Evolutionary conservation across 2,329 filamentous ascomycete genomes (phyloP).

Genomic region (Cytospora leucostoma): DNA sequence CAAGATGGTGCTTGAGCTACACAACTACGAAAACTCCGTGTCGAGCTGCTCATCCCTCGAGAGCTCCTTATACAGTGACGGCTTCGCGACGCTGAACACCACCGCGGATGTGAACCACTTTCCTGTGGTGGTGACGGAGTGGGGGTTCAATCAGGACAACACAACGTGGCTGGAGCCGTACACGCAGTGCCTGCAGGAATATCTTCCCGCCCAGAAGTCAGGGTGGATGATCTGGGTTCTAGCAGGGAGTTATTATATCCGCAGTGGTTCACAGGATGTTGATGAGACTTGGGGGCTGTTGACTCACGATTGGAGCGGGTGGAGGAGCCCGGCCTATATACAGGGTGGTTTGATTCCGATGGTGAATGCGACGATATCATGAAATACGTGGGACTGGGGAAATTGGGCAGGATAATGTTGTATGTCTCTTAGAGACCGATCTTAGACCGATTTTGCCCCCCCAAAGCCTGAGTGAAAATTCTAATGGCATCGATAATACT

Average conservation of each 20-base stretch:
- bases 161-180: constrained; percentile 52
- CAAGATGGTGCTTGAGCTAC: constrained; percentile 52
- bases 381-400: not conserved
- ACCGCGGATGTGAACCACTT: constrained; percentile 39
- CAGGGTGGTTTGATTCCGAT: constrained; percentile 44
- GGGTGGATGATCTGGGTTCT: constrained; percentile 63
- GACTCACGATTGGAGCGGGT: constrained; percentile 55
- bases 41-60: constrained; percentile 44
- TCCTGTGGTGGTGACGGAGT: constrained; percentile 56
- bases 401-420: not conserved
- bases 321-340: constrained; percentile 49
- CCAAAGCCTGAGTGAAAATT: not conserved
- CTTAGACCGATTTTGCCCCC: not conserved
- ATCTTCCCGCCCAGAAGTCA: constrained; percentile 49
- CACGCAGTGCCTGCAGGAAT: constrained; percentile 52
- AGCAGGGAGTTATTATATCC: constrained; percentile 59
- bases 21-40: constrained; percentile 50
- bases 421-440: too few relatives aligned
- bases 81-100: constrained; percentile 45
- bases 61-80: constrained; percentile 44
- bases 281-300: constrained; percentile 61
- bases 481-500: too few relatives aligned
- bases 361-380: constrained; percentile 38
- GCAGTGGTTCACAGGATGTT: constrained; percentile 53
- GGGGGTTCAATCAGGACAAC: constrained; percentile 53